These are phyloP conservation scores for Arthromyces matolae DNA, from an alignment of 768 basidiomycete species.

Conservation along the genomic window DNA sequence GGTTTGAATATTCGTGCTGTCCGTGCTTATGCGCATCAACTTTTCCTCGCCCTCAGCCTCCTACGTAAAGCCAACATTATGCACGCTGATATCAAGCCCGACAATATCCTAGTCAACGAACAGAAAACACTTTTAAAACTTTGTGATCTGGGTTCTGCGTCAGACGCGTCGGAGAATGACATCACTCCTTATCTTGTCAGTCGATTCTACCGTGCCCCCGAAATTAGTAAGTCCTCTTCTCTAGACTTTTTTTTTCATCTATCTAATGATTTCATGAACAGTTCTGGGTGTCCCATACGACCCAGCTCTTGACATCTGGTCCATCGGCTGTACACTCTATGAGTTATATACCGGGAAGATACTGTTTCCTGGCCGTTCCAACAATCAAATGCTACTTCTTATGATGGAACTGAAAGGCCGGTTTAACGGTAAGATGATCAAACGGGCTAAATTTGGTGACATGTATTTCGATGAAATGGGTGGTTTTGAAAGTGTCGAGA, in stretches of 20 bases:
- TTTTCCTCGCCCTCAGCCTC: slow-evolving; percentile 83
- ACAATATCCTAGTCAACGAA: slow-evolving; percentile 96
- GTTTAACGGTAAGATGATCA: slow-evolving; percentile 91
- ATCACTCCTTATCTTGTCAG: slow-evolving; percentile 98
- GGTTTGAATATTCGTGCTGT: slow-evolving; percentile 95
- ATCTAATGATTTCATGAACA: slow-evolving; percentile 30
- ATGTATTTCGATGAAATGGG: slow-evolving; percentile 93
- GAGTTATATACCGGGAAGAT: slow-evolving; percentile 96
- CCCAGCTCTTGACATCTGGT: slow-evolving; percentile 92
- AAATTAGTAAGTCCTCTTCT: slow-evolving; percentile 73
- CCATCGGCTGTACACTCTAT: slow-evolving; percentile 95
- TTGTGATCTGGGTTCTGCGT: slow-evolving; percentile 96
- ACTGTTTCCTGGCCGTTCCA: slow-evolving; percentile 92
- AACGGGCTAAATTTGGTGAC: slow-evolving; percentile 89
- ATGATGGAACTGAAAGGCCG: slow-evolving; percentile 99
- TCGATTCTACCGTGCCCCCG: slow-evolving; percentile 96
- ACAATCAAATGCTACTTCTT: slow-evolving; percentile 95
- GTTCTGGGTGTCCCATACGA: slow-evolving; percentile 96
- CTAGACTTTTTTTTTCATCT: slow-evolving; percentile 3
- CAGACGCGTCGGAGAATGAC: slow-evolving; percentile 91
- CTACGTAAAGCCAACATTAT: slow-evolving; percentile 89
- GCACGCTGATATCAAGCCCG: slow-evolving; percentile 99
- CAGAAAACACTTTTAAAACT: slow-evolving; percentile 90
- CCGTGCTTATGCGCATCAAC: slow-evolving; percentile 97
- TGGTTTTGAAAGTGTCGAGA: slow-evolving; percentile 80